Evolutionary conservation across 257 asterid genomes (phyloP).

Genomic region (Nicotiana undulata): DNA sequence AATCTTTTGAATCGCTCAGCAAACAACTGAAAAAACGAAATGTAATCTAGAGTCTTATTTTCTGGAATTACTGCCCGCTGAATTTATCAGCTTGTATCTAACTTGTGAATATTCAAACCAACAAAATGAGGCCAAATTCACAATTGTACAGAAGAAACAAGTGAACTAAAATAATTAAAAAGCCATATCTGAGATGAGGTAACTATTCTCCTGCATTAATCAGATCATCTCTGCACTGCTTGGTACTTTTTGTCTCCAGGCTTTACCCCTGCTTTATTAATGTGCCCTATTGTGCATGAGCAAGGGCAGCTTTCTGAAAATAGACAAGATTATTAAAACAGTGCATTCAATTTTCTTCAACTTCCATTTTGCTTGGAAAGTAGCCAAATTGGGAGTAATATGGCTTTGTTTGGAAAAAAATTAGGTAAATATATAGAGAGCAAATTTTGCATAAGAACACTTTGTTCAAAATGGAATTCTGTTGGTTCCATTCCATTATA

Average conservation of each 20-base stretch:
- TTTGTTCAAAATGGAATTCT: not conserved
- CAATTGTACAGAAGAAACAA: not conserved
- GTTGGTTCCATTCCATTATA: not conserved
- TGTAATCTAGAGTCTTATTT: not conserved
- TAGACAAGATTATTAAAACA: not conserved
- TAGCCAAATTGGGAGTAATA: too few relatives aligned
- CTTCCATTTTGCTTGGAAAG: too few relatives aligned
- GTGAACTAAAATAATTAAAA: not conserved
- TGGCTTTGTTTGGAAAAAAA: too few relatives aligned
- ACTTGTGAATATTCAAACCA: not conserved
- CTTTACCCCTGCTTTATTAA: not conserved
- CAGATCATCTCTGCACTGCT: not conserved
- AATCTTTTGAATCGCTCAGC: not conserved
- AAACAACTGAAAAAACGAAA: not conserved
- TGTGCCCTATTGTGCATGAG: not conserved
- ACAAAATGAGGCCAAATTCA: constrained; percentile 1
- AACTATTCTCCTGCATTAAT: not conserved
- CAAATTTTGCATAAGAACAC: not conserved
- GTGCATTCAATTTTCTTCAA: not conserved
- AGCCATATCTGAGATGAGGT: not conserved
- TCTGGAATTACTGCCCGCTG: not conserved
- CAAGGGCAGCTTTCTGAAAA: not conserved
- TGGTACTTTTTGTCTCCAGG: not conserved
- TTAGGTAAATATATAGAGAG: too few relatives aligned
- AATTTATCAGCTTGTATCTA: not conserved